Conservation (phyloP, 2,329 filamentous ascomycete genomes). For the Fusarium anguioides region DNA sequence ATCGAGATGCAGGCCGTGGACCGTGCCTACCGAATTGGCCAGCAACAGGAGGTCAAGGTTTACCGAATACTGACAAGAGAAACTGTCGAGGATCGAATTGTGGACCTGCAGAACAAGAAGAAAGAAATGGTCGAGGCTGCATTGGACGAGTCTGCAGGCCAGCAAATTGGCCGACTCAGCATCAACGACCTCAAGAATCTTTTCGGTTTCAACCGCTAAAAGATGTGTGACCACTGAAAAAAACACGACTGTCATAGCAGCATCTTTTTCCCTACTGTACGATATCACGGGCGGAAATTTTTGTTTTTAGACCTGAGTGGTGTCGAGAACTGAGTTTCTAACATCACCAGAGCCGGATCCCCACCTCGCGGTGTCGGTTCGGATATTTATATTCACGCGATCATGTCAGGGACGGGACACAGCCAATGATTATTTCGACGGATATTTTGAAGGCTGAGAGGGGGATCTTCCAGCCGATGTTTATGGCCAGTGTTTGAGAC, state of each 20-base stretch:
- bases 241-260: neutral
- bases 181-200: constrained; percentile 76
- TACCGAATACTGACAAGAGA: constrained; percentile 81
- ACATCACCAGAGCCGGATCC: neutral
- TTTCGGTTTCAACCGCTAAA: constrained; percentile 55
- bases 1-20: constrained; percentile 94
- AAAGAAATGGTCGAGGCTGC: constrained; percentile 80
- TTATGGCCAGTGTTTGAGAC: neutral
- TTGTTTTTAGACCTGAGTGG: constrained; percentile 7
- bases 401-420: neutral
- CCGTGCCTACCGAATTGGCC: constrained; percentile 88
- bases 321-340: neutral
- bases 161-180: constrained; percentile 73
- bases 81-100: constrained; percentile 90
- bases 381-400: neutral
- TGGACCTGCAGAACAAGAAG: constrained; percentile 82
- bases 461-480: neutral
- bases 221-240: neutral
- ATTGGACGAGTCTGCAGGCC: constrained; percentile 78
- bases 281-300: neutral
- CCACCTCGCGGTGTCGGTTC: constrained; percentile 3
- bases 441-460: neutral
- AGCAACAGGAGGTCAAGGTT: constrained; percentile 77
- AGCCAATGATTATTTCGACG: constrained; percentile 1
- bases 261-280: neutral